These are phyloP conservation scores for Graphiopsis chlorocephala DNA, from an alignment of 2,329 filamentous ascomycete species.

Conservation along the genomic window DNA sequence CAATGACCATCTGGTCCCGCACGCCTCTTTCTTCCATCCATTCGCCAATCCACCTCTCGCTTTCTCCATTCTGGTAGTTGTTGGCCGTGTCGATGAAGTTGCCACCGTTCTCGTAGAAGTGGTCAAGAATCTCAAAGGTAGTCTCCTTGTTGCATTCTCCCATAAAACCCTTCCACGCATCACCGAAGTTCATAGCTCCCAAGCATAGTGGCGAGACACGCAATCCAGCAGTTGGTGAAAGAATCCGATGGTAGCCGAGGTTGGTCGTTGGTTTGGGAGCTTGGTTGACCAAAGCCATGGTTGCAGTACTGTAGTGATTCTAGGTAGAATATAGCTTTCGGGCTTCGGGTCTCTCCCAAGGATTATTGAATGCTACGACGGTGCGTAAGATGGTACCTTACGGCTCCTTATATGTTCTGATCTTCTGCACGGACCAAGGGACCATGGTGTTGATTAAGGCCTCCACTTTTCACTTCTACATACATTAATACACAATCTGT, in stretches of 20 bases:
- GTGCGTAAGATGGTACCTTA: neutral
- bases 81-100: slow-evolving; percentile 56
- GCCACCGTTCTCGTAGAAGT: slow-evolving; percentile 47
- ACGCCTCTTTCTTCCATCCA: slow-evolving; percentile 47
- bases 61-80: slow-evolving; percentile 48
- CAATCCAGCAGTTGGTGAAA: slow-evolving; percentile 49
- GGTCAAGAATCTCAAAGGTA: slow-evolving; percentile 47
- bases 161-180: slow-evolving; percentile 42
- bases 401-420: neutral
- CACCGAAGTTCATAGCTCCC: slow-evolving; percentile 55
- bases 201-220: slow-evolving; percentile 54
- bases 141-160: slow-evolving; percentile 35
- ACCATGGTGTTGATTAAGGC: neutral
- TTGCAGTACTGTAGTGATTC: neutral
- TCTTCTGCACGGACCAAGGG: neutral
- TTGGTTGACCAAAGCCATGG: neutral
- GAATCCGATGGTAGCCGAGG: slow-evolving; percentile 51
- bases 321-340: neutral
- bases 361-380: neutral
- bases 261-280: slow-evolving; percentile 36
- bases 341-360: fast-evolving
- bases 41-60: slow-evolving; percentile 50
- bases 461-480: neutral
- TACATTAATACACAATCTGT: neutral
- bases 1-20: slow-evolving; percentile 51